phyloP scores from a whole-genome alignment of 441 rosid genomes.

The Erysimum cheiri region DNA sequence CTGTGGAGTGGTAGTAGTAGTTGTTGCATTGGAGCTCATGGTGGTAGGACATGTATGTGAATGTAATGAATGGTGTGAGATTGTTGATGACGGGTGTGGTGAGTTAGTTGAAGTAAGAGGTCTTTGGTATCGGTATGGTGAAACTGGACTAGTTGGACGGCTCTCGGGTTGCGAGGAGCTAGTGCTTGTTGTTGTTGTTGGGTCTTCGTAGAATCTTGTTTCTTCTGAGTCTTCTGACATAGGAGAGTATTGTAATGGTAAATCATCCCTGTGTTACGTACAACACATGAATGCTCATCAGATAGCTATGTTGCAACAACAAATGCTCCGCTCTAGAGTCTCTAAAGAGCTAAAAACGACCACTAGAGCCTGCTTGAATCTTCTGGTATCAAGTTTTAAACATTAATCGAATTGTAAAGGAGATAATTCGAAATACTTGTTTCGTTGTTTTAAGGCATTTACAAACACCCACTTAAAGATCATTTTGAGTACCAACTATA shows the following conservation, averaged over 20 bases:
- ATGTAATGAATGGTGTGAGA: conserved; percentile 49
- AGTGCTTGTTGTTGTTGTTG: conserved; percentile 43
- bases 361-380: not conserved
- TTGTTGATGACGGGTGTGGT: conserved; percentile 42
- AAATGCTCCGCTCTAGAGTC: not conserved
- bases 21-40: conserved; percentile 36
- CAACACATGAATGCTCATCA: conserved; percentile 11
- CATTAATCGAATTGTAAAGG: not conserved
- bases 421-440: not conserved
- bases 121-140: conserved; percentile 75
- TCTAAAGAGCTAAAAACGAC: not conserved
- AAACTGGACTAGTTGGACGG: conserved; percentile 84
- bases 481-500: not conserved
- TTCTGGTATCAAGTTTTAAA: not conserved
- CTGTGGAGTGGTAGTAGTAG: conserved; percentile 48
- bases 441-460: not conserved
- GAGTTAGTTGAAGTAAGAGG: conserved; percentile 54
- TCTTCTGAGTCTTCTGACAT: conserved; percentile 95
- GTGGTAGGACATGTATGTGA: conserved; percentile 32
- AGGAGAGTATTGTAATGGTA: conserved; percentile 89
- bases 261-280: conserved; percentile 69
- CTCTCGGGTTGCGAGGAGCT: conserved; percentile 73
- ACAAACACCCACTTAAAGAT: not conserved
- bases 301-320: conserved; percentile 7
- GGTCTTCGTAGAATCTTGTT: conserved; percentile 65